These are phyloP conservation scores for Podaxis rugospora DNA, from an alignment of 768 basidiomycete species.

Conservation along the genomic window DNA sequence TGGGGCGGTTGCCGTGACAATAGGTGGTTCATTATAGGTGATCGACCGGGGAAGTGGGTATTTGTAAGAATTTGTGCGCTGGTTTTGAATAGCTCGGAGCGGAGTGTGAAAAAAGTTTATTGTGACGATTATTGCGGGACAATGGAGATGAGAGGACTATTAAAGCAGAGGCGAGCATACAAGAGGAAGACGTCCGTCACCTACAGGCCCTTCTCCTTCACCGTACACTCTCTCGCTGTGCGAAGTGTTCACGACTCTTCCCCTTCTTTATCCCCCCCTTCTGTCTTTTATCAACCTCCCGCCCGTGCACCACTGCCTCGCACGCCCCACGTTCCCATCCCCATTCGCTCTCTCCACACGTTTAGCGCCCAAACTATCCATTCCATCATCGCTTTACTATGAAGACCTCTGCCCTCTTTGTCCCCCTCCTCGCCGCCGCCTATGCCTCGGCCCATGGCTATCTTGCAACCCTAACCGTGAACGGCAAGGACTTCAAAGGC, in stretches of 20 bases:
- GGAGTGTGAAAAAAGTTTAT: neutral
- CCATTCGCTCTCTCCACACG: neutral
- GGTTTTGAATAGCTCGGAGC: neutral
- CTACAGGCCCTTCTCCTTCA: neutral
- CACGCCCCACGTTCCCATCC: conserved; percentile 2
- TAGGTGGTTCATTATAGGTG: neutral
- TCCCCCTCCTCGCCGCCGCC: conserved; percentile 30
- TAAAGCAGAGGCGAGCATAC: neutral
- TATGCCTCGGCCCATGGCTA: conserved; percentile 43
- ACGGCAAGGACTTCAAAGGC: conserved; percentile 33
- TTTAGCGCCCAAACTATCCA: neutral
- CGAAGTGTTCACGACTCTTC: neutral
- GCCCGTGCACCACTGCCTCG: neutral
- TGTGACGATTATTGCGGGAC: neutral
- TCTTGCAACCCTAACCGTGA: conserved; percentile 33
- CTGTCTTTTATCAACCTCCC: neutral
- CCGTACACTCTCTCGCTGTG: conserved; percentile 4
- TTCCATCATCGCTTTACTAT: conserved; percentile 7
- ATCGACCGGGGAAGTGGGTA: neutral
- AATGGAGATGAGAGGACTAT: conserved; percentile 1
- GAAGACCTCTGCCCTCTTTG: conserved; percentile 24
- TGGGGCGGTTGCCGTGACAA: neutral
- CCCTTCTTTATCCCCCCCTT: neutral
- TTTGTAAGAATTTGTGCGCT: neutral
- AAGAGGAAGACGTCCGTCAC: neutral